Percentiles rank a stretch among this genome's conserved stretches.
phyloP scores from a whole-genome alignment of 2,329 filamentous ascomycete genomes.

The Alternaria ethzedia region DNA sequence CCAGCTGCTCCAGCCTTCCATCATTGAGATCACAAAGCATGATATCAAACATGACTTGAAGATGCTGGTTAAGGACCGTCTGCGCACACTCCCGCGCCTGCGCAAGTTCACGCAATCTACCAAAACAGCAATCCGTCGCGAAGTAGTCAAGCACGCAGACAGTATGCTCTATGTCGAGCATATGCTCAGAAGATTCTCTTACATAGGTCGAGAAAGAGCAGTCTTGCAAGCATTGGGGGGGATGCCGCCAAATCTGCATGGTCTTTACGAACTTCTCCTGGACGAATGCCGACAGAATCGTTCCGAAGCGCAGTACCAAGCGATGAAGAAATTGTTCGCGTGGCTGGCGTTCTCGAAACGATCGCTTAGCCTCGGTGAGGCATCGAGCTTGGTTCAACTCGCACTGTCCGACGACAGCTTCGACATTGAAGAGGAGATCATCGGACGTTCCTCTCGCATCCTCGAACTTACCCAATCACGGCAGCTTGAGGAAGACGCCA shows the following conservation, averaged over 20 bases:
- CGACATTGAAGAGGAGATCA: slow-evolving; percentile 20
- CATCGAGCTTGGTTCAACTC: slow-evolving; percentile 16
- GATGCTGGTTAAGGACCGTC: not conserved
- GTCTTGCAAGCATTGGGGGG: slow-evolving; percentile 38
- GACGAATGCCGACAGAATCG: slow-evolving; percentile 23
- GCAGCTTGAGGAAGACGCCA: slow-evolving; percentile 12
- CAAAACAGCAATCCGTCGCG: slow-evolving; percentile 39
- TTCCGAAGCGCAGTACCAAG: slow-evolving; percentile 21
- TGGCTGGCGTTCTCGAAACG: slow-evolving; percentile 31
- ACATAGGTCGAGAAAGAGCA: slow-evolving; percentile 43
- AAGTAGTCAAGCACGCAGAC: slow-evolving; percentile 38
- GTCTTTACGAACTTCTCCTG: slow-evolving; percentile 22
- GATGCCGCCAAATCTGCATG: slow-evolving; percentile 20
- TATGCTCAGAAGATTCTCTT: slow-evolving; percentile 39
- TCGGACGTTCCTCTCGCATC: slow-evolving; percentile 25
- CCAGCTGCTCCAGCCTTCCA: not conserved
- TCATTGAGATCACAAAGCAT: not conserved
- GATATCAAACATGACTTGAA: not conserved
- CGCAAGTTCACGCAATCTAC: slow-evolving; percentile 31
- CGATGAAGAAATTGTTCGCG: slow-evolving; percentile 27
- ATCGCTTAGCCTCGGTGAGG: slow-evolving; percentile 24
- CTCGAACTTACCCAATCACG: slow-evolving; percentile 19
- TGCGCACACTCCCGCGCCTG: not conserved
- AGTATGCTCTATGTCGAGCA: slow-evolving; percentile 49
- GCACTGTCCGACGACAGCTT: slow-evolving; percentile 15